Evolutionary conservation across 805 yeast genomes (phyloP), one percentile per base, ranked within the genome.

Genomic region (Danielia reshetovae): DNA sequence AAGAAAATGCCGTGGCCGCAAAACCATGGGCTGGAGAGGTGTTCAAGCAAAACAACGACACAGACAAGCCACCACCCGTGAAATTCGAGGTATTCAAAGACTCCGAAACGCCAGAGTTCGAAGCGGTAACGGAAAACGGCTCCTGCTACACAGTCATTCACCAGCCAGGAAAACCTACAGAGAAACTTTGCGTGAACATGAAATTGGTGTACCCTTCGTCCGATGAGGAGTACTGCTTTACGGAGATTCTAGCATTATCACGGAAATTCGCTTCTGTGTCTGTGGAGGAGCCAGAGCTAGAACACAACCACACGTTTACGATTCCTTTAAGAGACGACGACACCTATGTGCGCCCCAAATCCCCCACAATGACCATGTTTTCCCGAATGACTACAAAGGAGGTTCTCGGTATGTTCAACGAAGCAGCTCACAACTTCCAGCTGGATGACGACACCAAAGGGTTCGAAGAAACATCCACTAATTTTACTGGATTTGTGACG

Each of bases 291-390:
- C n/a, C n/a, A n/a, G n/a, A n/a, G n/a, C n/a, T n/a, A n/a, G 42
- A 45, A 38, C 34, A 49, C 42, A 34, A 32, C 38, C 52, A 51
- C 36, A 65, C 73, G 6, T 59, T 70, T 25, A 63, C 66, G 4
- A 52, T 72, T 22, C 79, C 79, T 1, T 50, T 74, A 28, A 65
- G 69, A 35, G 74, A 68, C 46, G 59, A 50, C 18, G 50, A 48
- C 24, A 33, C 49, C 2, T 26, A 43, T 1, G 40, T 40, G 18
- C 50, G 55, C 19, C 72, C 77, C 3, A 62, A 68, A 10, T 82
- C 94, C 0, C 95, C 94, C 1, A 87, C 96, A 0, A 72, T 83
- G 43, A 88, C 96, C 0, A 61, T 81, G 51, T 81, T 73, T 52
- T 82, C 95, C 0, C 77, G 78, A 32, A 77, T 79, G 48, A 90